These are phyloP conservation scores for Sonneratia caseolaris DNA, from an alignment of 345 rosid genomes.

Conservation along the genomic window DNA sequence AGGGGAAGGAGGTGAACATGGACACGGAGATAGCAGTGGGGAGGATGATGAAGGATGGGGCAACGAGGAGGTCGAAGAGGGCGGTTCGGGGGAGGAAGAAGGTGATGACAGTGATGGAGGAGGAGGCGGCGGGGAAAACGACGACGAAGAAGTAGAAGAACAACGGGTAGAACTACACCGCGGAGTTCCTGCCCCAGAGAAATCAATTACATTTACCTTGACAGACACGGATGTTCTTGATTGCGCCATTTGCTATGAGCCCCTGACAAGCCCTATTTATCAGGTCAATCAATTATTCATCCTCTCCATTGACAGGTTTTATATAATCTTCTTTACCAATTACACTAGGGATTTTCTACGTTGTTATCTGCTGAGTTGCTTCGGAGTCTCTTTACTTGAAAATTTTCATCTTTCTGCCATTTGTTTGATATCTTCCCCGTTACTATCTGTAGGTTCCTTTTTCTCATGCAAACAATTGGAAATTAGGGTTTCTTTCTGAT, in stretches of 20 bases:
- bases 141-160: slow-evolving; percentile 6
- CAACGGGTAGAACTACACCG: not conserved
- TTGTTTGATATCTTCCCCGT: not conserved
- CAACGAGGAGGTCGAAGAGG: not conserved
- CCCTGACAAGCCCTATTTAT: slow-evolving; percentile 38
- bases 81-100: not conserved
- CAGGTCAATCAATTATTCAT: slow-evolving; percentile 26
- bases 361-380: not conserved
- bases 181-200: slow-evolving; percentile 4
- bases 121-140: not conserved
- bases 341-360: not conserved
- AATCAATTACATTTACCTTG: slow-evolving; percentile 22
- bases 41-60: not conserved
- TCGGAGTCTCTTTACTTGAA: not conserved
- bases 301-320: too few species aligned
- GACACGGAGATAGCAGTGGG: not conserved
- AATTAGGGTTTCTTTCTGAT: not conserved
- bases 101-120: not conserved
- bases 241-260: slow-evolving; percentile 39
- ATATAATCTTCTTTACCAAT: not conserved
- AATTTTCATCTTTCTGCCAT: not conserved
- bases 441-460: not conserved
- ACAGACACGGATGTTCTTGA: slow-evolving; percentile 48
- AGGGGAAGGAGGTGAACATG: not conserved
- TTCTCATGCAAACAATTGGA: not conserved